A percentile compares a stretch with the other conserved stretches of the same genome.
These are phyloP conservation scores for Cutaneotrichosporon mucoides DNA, from an alignment of 1,284 basidiomycete species.

Conservation along the genomic window DNA sequence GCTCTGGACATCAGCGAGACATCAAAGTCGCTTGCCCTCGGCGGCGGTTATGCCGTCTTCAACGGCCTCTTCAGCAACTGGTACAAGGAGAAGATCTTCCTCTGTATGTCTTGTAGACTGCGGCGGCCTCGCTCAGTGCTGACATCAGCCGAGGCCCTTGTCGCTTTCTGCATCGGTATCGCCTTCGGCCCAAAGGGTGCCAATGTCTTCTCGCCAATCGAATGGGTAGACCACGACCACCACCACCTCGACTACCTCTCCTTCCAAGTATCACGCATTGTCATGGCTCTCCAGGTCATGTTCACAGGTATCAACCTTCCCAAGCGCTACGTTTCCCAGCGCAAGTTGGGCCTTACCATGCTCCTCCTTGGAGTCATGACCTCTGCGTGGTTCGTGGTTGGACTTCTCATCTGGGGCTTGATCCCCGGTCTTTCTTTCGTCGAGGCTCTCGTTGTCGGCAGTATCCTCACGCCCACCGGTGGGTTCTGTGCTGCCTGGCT, in stretches of 20 bases:
- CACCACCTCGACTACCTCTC: conserved; percentile 36
- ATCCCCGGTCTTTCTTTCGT: conserved; percentile 83
- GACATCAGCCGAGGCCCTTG: conserved; percentile 84
- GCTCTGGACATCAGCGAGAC: conserved; percentile 43
- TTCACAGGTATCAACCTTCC: conserved; percentile 92
- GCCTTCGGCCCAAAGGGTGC: conserved; percentile 58
- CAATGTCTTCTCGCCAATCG: conserved; percentile 29
- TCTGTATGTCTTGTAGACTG: conserved; percentile 35
- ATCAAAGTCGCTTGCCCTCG: conserved; percentile 42
- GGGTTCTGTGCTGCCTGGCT: too few species aligned
- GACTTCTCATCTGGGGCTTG: conserved; percentile 74
- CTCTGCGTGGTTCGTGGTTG: conserved; percentile 78
- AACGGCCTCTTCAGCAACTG: conserved; percentile 47
- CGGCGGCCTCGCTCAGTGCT: neutral
- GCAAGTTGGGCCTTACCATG: conserved; percentile 70
- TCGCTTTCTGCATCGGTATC: conserved; percentile 90
- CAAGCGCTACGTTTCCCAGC: conserved; percentile 81
- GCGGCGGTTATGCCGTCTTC: conserved; percentile 42
- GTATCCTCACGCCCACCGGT: conserved; percentile 89
- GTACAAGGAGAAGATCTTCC: conserved; percentile 49
- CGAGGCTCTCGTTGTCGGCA: conserved; percentile 77
- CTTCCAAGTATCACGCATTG: conserved; percentile 81
- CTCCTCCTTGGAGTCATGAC: conserved; percentile 80
- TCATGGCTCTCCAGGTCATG: conserved; percentile 93
- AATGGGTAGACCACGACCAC: conserved; percentile 22